Percentiles rank a stretch among this genome's conserved stretches.
Conservation (phyloP, 768 basidiomycete genomes). For the Rhodotorula diobovata region DNA sequence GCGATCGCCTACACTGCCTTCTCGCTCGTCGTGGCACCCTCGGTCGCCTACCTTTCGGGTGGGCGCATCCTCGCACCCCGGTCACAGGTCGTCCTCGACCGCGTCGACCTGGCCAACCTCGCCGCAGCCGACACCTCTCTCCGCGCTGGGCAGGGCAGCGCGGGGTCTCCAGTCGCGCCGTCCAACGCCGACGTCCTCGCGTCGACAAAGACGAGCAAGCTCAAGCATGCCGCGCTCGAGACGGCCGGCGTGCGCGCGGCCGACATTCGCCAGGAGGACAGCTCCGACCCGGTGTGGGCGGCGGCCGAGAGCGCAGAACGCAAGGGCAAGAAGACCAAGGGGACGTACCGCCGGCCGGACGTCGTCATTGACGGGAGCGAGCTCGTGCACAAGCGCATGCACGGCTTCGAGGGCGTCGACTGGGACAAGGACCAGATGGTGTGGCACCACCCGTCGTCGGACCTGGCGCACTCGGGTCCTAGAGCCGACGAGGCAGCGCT, state of each 20-base stretch:
- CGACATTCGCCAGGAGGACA: conserved; percentile 36
- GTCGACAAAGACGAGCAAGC: conserved; percentile 5
- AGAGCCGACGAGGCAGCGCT: background rate
- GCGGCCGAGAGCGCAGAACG: conserved; percentile 34
- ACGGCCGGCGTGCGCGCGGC: conserved; percentile 35
- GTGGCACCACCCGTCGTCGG: conserved; percentile 30
- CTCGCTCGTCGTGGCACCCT: conserved; percentile 31
- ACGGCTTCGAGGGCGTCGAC: conserved; percentile 36
- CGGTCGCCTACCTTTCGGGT: conserved; percentile 14
- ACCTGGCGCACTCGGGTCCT: conserved; percentile 23
- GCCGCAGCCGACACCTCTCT: background rate
- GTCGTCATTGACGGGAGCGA: conserved; percentile 23
- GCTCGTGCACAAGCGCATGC: conserved; percentile 20
- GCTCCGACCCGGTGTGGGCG: conserved; percentile 31
- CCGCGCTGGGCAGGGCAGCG: background rate
- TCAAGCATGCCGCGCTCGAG: conserved; percentile 34
- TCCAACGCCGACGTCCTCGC: background rate
- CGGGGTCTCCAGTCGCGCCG: background rate
- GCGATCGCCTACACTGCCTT: conserved; percentile 40
- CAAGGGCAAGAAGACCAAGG: conserved; percentile 25
- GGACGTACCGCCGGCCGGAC: conserved; percentile 17
- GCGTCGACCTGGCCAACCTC: background rate
- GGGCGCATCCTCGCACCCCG: background rate
- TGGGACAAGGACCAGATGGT: conserved; percentile 39
- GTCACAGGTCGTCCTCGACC: background rate